phyloP scores from a whole-genome alignment of 2,329 filamentous ascomycete genomes.

The Xylariales sp. region DNA sequence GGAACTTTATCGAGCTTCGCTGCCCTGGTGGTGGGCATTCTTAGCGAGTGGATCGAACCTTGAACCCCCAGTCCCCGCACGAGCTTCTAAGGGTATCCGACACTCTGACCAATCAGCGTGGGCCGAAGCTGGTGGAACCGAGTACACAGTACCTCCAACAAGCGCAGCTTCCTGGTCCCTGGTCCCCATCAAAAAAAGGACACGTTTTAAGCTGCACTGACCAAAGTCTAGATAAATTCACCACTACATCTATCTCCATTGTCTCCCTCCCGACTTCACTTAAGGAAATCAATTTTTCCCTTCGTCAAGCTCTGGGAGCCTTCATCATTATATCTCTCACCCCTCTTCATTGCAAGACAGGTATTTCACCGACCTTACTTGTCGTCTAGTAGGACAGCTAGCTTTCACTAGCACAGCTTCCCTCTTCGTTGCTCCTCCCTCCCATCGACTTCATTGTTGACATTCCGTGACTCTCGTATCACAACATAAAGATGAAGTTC shows the following conservation, averaged over 20 bases:
- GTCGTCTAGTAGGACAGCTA: slow-evolving; percentile 4
- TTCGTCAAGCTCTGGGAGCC: slow-evolving; percentile 35
- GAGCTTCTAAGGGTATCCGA: slow-evolving; percentile 1
- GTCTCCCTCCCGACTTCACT: slow-evolving; percentile 15
- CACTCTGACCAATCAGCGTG: slow-evolving; percentile 5
- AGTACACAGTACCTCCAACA: slow-evolving; percentile 5
- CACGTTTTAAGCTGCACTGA: slow-evolving; percentile 6
- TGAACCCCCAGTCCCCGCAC: slow-evolving; percentile 7
- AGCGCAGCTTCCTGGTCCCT: slow-evolving; percentile 1
- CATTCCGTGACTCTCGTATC: slow-evolving; percentile 8
- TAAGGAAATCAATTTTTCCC: slow-evolving; percentile 20
- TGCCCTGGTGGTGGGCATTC: no score
- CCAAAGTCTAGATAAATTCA: slow-evolving; percentile 9
- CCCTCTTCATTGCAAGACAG: slow-evolving; percentile 15
- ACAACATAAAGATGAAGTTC: slow-evolving; percentile 68
- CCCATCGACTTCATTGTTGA: slow-evolving; percentile 1
- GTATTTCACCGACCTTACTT: neutral
- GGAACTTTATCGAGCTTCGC: no score
- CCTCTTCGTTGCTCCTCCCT: neutral
- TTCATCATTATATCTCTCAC: slow-evolving; percentile 22
- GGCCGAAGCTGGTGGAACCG: slow-evolving; percentile 5
- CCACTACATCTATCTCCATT: slow-evolving; percentile 1
- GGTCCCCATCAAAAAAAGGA: slow-evolving; percentile 9
- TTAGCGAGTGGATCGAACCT: no score
- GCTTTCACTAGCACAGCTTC: slow-evolving; percentile 9